phyloP scores from a whole-genome alignment of 495 filamentous ascomycete genomes.

The Podospora comata region DNA sequence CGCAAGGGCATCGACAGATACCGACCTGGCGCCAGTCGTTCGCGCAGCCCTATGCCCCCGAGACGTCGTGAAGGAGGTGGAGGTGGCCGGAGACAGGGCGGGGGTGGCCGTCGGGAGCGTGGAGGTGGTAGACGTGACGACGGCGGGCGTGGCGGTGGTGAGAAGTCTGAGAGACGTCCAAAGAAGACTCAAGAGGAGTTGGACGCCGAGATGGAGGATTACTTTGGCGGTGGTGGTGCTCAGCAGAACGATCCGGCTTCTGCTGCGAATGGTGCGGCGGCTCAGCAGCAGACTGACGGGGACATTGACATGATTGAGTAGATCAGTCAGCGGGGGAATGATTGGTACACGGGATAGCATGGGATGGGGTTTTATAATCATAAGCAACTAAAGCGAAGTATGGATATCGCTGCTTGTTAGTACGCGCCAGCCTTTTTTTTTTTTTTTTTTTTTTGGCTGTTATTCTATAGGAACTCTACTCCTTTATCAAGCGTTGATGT shows the following conservation, averaged over 20 bases:
- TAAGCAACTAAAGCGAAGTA: not conserved
- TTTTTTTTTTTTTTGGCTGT: not conserved
- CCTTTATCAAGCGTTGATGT: not conserved
- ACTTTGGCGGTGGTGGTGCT: conserved; percentile 53
- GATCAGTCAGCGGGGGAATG: not conserved
- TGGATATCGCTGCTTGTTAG: not conserved
- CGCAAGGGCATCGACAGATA: conserved; percentile 81
- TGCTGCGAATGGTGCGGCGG: conserved; percentile 19
- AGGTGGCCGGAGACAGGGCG: conserved; percentile 26
- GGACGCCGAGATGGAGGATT: conserved; percentile 94
- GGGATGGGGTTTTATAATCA: not conserved
- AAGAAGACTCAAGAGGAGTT: conserved; percentile 91
- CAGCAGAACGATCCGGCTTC: conserved; percentile 25
- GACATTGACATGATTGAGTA: conserved; percentile 36
- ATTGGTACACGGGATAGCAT: not conserved
- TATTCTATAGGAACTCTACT: not conserved
- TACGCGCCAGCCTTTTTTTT: not conserved
- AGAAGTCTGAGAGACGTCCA: conserved; percentile 53
- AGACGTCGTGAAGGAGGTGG: conserved; percentile 27
- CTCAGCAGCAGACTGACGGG: conserved; percentile 19
- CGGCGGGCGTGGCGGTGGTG: conserved; percentile 43
- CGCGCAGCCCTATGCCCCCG: conserved; percentile 45
- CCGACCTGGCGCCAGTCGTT: conserved; percentile 61
- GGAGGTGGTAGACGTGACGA: conserved; percentile 39
- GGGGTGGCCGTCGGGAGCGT: conserved; percentile 40